Evolutionary conservation across 2,329 filamentous ascomycete genomes (phyloP).

Genomic region (Aspergillus fumigatiaffinis): DNA sequence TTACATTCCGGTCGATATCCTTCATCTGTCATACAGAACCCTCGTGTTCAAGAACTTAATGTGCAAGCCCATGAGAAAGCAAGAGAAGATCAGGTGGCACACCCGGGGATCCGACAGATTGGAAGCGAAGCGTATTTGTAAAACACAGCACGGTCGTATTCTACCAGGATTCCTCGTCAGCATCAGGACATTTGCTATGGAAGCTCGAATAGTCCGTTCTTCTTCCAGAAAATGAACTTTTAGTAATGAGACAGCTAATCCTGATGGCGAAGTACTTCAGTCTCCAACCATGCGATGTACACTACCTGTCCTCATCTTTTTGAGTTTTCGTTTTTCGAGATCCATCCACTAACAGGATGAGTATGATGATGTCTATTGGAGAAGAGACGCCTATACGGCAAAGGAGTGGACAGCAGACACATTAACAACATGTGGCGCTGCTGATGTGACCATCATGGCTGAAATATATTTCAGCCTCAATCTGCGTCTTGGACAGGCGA

Average conservation of each 20-base stretch:
- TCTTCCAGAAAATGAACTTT: not conserved
- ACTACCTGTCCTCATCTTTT: not conserved
- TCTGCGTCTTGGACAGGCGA: not conserved
- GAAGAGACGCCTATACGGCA: not conserved
- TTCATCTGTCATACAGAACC: not conserved
- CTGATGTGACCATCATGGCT: not conserved
- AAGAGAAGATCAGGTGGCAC: not conserved
- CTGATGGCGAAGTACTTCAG: no score
- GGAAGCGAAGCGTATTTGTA: not conserved
- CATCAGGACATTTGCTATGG: not conserved
- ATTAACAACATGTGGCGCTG: not conserved
- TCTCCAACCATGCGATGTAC: not conserved
- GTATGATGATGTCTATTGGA: not conserved
- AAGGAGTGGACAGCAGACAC: not conserved
- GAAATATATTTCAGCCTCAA: not conserved
- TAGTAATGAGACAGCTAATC: no score
- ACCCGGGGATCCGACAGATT: not conserved
- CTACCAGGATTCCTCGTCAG: not conserved
- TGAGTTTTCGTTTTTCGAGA: not conserved
- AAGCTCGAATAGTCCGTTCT: not conserved
- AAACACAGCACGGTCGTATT: not conserved
- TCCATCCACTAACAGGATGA: not conserved
- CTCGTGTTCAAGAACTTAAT: not conserved
- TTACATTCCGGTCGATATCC: not conserved
- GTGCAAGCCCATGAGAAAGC: not conserved